A percentile compares a stretch with the other conserved stretches of the same genome.
These are phyloP conservation scores for Cyanodermella asteris DNA, from an alignment of 2,329 filamentous ascomycete genomes.

Conservation along the genomic window DNA sequence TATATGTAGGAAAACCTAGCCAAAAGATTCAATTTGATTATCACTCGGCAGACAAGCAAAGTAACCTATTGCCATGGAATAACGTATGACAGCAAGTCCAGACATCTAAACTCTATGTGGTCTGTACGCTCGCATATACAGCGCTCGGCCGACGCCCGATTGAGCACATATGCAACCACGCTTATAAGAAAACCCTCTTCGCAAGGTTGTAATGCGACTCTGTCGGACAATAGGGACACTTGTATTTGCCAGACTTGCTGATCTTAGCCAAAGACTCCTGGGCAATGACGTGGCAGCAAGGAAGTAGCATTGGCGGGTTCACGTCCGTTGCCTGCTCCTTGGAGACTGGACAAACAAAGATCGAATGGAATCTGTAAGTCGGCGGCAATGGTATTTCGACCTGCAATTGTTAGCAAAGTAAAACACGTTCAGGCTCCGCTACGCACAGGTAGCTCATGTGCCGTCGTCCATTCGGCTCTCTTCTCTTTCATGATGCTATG, in stretches of 20 bases:
- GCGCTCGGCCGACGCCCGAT: background rate
- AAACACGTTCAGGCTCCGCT: constrained; percentile 16
- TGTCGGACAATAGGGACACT: constrained; percentile 86
- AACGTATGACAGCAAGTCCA: no score
- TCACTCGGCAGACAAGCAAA: no score
- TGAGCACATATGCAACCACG: no score
- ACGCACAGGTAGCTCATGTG: constrained; percentile 70
- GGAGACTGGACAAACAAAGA: constrained; percentile 92
- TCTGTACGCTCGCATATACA: constrained; percentile 1
- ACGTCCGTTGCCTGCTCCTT: constrained; percentile 87
- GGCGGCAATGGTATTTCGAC: constrained; percentile 44
- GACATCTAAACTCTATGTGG: no score
- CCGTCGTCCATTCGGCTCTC: constrained; percentile 83
- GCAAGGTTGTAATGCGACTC: constrained; percentile 65
- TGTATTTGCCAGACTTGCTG: constrained; percentile 61
- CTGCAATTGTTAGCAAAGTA: constrained; percentile 12
- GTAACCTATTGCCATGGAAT: no score
- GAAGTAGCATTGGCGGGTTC: constrained; percentile 93
- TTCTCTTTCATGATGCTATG: constrained; percentile 72
- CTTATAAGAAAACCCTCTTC: constrained; percentile 43
- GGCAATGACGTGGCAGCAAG: constrained; percentile 85
- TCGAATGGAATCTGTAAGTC: constrained; percentile 62
- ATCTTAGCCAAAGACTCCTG: constrained; percentile 62
- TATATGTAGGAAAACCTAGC: no score
- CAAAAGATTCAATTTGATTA: no score